Evolutionary conservation across 1,284 basidiomycete genomes (phyloP).

Genomic region (Phlebopus sp.): DNA sequence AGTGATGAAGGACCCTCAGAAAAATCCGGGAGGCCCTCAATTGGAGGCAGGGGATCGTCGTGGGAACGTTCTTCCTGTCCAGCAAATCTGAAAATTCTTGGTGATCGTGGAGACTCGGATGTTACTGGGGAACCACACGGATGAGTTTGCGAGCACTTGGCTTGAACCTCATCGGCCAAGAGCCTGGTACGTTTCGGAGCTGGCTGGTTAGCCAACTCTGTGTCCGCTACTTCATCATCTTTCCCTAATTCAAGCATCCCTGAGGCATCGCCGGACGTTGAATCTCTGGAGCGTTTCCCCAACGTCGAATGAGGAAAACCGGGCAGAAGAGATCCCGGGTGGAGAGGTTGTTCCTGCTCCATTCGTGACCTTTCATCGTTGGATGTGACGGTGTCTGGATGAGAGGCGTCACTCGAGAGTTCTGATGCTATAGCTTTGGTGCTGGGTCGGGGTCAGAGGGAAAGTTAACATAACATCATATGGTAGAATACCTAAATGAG

Average conservation of each 20-base stretch:
- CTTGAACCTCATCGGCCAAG: constrained; percentile 13
- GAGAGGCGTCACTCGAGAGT: constrained; percentile 21
- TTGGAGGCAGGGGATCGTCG: constrained; percentile 46
- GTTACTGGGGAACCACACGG: constrained; percentile 5
- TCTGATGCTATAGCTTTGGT: constrained; percentile 20
- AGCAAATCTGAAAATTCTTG: constrained; percentile 43
- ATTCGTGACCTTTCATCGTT: constrained; percentile 20
- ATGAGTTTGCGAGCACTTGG: constrained; percentile 6
- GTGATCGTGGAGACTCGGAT: constrained; percentile 19
- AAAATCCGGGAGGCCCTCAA: constrained; percentile 49
- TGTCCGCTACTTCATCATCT: constrained; percentile 35
- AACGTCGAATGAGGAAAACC: constrained; percentile 43
- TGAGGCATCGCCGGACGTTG: constrained; percentile 39
- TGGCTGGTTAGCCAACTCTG: constrained; percentile 40
- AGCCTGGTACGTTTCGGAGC: constrained; percentile 52
- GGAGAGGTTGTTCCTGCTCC: constrained; percentile 21
- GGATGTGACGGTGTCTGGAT: constrained; percentile 14
- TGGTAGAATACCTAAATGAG: constrained; percentile 25
- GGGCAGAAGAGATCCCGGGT: constrained; percentile 32
- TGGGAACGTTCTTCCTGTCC: constrained; percentile 36
- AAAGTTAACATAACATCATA: neutral
- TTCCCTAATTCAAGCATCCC: constrained; percentile 41
- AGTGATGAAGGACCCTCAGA: constrained; percentile 42
- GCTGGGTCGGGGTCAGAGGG: constrained; percentile 17
- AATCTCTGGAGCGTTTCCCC: constrained; percentile 61